phyloP scores from a whole-genome alignment of 2,329 filamentous ascomycete genomes.

The Colletotrichum sp. region DNA sequence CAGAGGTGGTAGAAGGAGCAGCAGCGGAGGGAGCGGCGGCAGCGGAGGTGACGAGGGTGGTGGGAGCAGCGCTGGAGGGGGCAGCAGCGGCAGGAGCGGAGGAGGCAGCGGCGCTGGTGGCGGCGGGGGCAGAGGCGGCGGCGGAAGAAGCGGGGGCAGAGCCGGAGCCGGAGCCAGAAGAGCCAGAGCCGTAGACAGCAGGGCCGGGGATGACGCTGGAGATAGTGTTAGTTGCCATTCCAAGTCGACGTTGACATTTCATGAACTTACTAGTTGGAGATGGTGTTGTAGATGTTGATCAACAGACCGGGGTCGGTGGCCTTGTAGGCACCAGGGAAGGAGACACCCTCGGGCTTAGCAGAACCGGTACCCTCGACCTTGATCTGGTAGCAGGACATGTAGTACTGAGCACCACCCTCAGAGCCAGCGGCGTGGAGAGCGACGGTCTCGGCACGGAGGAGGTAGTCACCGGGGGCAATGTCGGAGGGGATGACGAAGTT shows the following conservation, averaged over 20 bases:
- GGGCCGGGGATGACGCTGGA: constrained; percentile 18
- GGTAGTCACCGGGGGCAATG: constrained; percentile 56
- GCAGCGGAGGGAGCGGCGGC: background rate
- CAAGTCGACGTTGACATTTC: background rate
- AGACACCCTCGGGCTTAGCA: constrained; percentile 25
- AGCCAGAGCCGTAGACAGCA: constrained; percentile 19
- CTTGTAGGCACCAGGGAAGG: constrained; percentile 23
- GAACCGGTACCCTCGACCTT: constrained; percentile 28
- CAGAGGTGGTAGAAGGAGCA: background rate
- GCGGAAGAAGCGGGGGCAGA: background rate
- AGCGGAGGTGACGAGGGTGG: background rate
- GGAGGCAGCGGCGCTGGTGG: background rate
- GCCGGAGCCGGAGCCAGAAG: constrained; percentile 23
- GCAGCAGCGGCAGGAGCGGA: background rate
- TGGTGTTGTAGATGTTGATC: constrained; percentile 41
- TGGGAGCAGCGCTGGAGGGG: background rate
- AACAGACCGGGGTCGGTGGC: constrained; percentile 47
- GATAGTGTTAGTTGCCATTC: background rate
- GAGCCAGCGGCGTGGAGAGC: constrained; percentile 51
- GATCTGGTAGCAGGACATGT: constrained; percentile 36
- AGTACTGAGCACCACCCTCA: constrained; percentile 43
- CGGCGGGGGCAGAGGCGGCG: background rate
- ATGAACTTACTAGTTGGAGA: constrained; percentile 5
- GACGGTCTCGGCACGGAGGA: constrained; percentile 59
- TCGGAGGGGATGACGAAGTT: constrained; percentile 42